Conservation (phyloP, 202 grass and related monocot species). For the Carex arenaria region DNA sequence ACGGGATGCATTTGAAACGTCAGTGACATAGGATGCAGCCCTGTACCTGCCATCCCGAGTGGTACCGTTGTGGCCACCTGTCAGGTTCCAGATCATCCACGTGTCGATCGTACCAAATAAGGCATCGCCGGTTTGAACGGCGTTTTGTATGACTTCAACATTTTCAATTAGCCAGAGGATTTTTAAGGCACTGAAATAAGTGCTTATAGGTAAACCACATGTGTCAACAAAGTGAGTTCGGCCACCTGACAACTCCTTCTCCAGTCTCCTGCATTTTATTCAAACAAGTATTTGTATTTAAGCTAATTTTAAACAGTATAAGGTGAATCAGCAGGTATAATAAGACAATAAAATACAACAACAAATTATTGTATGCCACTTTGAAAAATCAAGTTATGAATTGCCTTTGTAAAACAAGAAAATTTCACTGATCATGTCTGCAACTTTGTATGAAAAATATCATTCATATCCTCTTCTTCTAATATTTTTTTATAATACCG, state of each 20-base stretch:
- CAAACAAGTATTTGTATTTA: not conserved
- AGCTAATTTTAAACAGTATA: not conserved
- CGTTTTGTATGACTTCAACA: conserved; percentile 62
- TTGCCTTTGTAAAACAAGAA: not conserved
- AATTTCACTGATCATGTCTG: not conserved
- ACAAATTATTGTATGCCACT: not conserved
- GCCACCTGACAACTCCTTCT: conserved; percentile 66
- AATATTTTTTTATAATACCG: not conserved
- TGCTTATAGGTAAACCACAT: conserved; percentile 81
- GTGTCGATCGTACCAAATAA: conserved; percentile 85
- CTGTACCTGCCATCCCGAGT: conserved; percentile 35
- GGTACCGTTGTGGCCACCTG: conserved; percentile 41
- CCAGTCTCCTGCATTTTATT: conserved; percentile 51
- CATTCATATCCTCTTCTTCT: not conserved
- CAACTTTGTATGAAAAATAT: not conserved
- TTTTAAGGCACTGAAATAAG: conserved; percentile 87
- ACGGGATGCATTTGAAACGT: conserved; percentile 83
- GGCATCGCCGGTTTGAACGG: conserved; percentile 50
- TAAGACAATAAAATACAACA: not conserved
- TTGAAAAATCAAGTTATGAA: not conserved
- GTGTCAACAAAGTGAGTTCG: conserved; percentile 72
- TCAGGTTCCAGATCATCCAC: conserved; percentile 96
- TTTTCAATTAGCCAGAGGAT: conserved; percentile 85
- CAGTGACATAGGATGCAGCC: conserved; percentile 65
- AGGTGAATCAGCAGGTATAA: not conserved